Percentiles rank a stretch among this genome's conserved stretches.
Conservation (phyloP, 1,139 yeast species). For the Candida pseudocylindracea region DNA sequence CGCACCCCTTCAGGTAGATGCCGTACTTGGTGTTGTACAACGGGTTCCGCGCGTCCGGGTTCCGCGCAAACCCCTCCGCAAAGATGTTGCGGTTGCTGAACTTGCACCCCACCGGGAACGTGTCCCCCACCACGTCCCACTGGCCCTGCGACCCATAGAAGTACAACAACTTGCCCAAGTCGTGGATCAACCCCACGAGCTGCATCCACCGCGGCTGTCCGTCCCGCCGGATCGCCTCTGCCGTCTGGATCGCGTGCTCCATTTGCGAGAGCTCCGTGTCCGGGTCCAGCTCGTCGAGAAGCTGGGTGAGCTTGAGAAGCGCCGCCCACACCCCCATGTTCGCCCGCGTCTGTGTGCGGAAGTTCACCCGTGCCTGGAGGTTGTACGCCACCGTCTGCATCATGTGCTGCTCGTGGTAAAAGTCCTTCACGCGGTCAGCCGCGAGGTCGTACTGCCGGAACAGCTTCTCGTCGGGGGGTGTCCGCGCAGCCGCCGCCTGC, state of each 20-base stretch:
- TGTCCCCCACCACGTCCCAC: constrained; percentile 73
- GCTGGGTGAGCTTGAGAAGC: constrained; percentile 31
- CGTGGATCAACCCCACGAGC: constrained; percentile 50
- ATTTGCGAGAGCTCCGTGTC: constrained; percentile 57
- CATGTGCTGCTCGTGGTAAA: constrained; percentile 47
- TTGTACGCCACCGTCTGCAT: constrained; percentile 56
- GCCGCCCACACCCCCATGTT: constrained; percentile 59
- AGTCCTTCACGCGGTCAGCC: constrained; percentile 42
- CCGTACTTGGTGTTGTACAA: constrained; percentile 47
- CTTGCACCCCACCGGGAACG: constrained; percentile 55
- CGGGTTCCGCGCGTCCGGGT: constrained; percentile 43
- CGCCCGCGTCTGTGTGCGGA: constrained; percentile 43
- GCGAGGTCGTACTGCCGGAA: constrained; percentile 53
- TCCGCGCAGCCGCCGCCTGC: too few relatives aligned
- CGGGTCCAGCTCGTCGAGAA: constrained; percentile 54
- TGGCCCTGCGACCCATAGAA: constrained; percentile 55
- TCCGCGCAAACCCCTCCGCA: constrained; percentile 32
- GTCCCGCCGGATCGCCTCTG: constrained; percentile 50
- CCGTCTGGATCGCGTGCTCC: constrained; percentile 58
- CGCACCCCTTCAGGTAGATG: constrained; percentile 41
- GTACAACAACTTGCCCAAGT: constrained; percentile 44
- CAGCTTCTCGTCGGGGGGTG: constrained; percentile 14
- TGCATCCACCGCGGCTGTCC: constrained; percentile 61
- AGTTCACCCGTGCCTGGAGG: constrained; percentile 47
- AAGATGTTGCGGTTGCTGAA: constrained; percentile 38